Percentiles rank a stretch among this genome's conserved stretches.
Evolutionary conservation across 257 asterid species (phyloP).

Genomic region (Fraxinus americana): DNA sequence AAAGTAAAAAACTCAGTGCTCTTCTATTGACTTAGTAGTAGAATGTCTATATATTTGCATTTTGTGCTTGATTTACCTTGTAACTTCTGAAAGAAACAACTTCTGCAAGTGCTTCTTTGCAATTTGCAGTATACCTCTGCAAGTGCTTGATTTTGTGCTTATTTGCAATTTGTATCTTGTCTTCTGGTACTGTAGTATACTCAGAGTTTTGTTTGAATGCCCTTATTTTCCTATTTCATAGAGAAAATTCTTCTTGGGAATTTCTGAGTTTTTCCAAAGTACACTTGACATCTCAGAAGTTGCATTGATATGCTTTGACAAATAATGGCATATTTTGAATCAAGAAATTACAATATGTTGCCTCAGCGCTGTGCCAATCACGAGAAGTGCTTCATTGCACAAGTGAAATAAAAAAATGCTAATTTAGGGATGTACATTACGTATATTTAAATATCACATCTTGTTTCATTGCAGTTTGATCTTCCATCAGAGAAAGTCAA

Average conservation of each 20-base stretch:
- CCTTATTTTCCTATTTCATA: neutral
- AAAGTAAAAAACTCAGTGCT: no score
- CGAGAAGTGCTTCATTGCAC: neutral
- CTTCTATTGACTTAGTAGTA: neutral
- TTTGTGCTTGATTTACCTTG: neutral
- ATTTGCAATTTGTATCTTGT: neutral
- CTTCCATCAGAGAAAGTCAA: slow-evolving; percentile 51
- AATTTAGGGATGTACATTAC: neutral
- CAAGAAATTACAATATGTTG: neutral
- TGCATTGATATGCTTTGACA: neutral
- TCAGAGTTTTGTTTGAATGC: neutral
- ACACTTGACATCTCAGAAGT: neutral
- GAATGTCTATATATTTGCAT: neutral
- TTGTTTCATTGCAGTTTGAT: slow-evolving; percentile 58
- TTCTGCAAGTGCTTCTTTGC: neutral
- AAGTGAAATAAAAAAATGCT: neutral
- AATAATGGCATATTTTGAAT: neutral
- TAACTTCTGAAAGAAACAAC: neutral
- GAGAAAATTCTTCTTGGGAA: neutral
- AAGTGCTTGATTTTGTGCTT: neutral
- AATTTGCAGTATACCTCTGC: neutral
- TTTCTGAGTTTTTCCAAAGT: neutral
- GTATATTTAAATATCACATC: neutral
- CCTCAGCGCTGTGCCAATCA: neutral
- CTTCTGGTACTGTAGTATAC: neutral